A percentile compares a stretch with the other conserved stretches of the same genome.
Conservation (phyloP, 2,329 filamentous ascomycete species). For the Alternaria infectoria region DNA sequence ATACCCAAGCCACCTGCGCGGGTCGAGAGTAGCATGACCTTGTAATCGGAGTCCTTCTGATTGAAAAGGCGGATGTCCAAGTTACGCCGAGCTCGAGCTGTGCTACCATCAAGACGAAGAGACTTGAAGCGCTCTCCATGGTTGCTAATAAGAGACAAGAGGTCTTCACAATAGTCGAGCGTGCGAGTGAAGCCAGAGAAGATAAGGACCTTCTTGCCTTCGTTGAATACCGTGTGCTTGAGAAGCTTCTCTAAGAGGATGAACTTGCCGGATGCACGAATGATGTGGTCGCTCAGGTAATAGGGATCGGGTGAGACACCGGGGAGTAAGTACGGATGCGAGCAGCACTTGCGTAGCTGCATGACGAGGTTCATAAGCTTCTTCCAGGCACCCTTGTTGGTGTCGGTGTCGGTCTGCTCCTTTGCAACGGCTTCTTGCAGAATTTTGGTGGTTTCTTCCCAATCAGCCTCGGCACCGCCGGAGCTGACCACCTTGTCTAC, state of each 20-base stretch:
- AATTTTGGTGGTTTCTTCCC: conserved; percentile 86
- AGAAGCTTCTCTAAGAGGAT: conserved; percentile 61
- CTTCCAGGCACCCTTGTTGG: conserved; percentile 53
- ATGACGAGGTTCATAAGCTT: conserved; percentile 63
- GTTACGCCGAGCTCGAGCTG: conserved; percentile 57
- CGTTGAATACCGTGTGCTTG: conserved; percentile 56
- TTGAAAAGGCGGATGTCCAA: conserved; percentile 62
- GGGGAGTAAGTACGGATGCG: conserved; percentile 61
- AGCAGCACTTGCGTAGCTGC: conserved; percentile 63
- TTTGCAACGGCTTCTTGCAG: conserved; percentile 80
- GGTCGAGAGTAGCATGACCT: conserved; percentile 63
- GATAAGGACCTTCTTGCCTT: conserved; percentile 62
- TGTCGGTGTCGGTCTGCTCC: conserved; percentile 37
- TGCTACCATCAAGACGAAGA: conserved; percentile 59
- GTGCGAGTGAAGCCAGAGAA: conserved; percentile 62
- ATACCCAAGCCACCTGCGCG: conserved; percentile 63
- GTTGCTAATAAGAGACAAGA: conserved; percentile 54
- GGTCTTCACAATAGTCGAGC: conserved; percentile 60
- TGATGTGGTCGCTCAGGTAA: conserved; percentile 55
- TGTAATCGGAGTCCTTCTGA: conserved; percentile 52
- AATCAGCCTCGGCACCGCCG: conserved; percentile 36
- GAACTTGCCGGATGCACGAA: conserved; percentile 62
- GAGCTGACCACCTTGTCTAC: conserved; percentile 37
- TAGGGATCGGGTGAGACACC: conserved; percentile 56
- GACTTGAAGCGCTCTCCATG: conserved; percentile 52